A percentile compares a stretch with the other conserved stretches of the same genome.
Evolutionary conservation across 331 rosid genomes (phyloP).

Genomic region (Arachis monticola): DNA sequence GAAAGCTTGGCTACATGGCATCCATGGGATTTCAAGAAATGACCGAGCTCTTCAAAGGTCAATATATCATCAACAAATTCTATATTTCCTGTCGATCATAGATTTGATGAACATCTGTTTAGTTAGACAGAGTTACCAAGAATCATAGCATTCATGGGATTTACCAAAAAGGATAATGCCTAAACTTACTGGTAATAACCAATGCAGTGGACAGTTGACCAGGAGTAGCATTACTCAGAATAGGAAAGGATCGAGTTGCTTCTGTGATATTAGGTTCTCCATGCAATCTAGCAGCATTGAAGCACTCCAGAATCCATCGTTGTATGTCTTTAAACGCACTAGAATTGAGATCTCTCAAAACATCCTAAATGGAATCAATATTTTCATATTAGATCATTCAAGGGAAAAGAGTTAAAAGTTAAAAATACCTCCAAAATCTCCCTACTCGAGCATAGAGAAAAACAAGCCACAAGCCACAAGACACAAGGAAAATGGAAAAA

Average conservation of each 20-base stretch:
- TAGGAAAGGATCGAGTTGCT: constrained; percentile 66
- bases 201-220: constrained; percentile 68
- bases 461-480: constrained; percentile 16
- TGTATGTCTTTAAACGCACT: constrained; percentile 61
- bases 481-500: neutral
- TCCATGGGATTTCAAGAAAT: constrained; percentile 74
- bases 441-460: constrained; percentile 8
- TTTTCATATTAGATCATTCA: constrained; percentile 20
- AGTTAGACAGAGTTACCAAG: constrained; percentile 2
- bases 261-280: constrained; percentile 54
- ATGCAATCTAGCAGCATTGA: constrained; percentile 49
- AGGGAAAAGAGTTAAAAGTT: neutral
- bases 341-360: constrained; percentile 65
- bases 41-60: constrained; percentile 85
- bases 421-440: constrained; percentile 17
- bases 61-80: constrained; percentile 87
- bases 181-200: constrained; percentile 72
- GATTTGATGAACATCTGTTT: constrained; percentile 18
- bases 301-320: constrained; percentile 71
- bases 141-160: constrained; percentile 27
- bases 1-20: constrained; percentile 87
- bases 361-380: constrained; percentile 53
- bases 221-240: constrained; percentile 50
- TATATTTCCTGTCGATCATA: constrained; percentile 73
- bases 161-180: constrained; percentile 4